phyloP scores from a whole-genome alignment of 768 basidiomycete genomes.

The Arthromyces matolae region DNA sequence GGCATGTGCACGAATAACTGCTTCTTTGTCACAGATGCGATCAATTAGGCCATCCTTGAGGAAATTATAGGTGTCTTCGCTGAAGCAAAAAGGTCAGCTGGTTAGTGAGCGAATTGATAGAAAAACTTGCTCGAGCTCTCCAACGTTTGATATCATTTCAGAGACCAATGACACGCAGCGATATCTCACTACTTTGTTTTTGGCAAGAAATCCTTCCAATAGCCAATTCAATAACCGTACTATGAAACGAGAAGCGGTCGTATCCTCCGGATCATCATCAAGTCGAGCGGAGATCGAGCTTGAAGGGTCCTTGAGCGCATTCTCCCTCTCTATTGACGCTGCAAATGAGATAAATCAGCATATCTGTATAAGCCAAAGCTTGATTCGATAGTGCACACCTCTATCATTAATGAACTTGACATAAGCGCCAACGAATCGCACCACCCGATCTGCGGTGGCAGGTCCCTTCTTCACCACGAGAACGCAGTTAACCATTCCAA shows the following conservation, averaged over 20 bases:
- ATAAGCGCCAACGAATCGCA: constrained; percentile 87
- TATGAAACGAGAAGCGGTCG: constrained; percentile 65
- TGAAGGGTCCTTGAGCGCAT: constrained; percentile 23
- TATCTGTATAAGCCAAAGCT: too few species aligned
- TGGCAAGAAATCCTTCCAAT: constrained; percentile 79
- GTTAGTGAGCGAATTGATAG: background rate
- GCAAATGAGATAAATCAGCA: background rate
- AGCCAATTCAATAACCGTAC: constrained; percentile 67
- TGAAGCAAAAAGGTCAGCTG: constrained; percentile 28
- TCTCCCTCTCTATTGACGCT: constrained; percentile 31
- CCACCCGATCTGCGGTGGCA: constrained; percentile 70
- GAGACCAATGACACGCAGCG: constrained; percentile 79
- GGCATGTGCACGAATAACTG: constrained; percentile 78
- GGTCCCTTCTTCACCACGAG: constrained; percentile 86
- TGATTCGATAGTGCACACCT: too few species aligned
- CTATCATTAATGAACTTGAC: constrained; percentile 79
- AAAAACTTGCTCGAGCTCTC: constrained; percentile 79
- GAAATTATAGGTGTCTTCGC: constrained; percentile 75
- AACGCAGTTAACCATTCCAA: constrained; percentile 69
- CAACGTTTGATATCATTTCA: constrained; percentile 79
- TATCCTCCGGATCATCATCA: constrained; percentile 58
- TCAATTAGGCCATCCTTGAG: constrained; percentile 70
- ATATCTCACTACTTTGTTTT: constrained; percentile 87
- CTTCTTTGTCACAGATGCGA: constrained; percentile 84
- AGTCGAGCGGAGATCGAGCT: constrained; percentile 21